A percentile compares a stretch with the other conserved stretches of the same genome.
Conservation (phyloP, 164 flowering plant genomes). For the Kalanchoe fedtschenkoi region DNA sequence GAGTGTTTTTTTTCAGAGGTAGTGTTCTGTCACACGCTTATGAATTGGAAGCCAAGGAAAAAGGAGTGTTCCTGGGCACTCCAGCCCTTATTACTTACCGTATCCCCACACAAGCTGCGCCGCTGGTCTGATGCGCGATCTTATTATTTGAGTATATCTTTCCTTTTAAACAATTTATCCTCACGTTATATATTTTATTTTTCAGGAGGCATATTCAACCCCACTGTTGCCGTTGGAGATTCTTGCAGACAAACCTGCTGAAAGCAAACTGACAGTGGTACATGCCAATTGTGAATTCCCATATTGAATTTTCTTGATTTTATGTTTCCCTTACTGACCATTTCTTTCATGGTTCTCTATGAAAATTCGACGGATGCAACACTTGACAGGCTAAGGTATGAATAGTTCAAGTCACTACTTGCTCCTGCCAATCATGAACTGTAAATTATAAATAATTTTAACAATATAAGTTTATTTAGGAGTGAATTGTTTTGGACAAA, state of each 20-base stretch:
- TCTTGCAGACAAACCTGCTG: constrained; percentile 73
- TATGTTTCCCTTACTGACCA: constrained; percentile 6
- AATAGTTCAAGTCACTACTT: neutral
- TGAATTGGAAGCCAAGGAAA: constrained; percentile 60
- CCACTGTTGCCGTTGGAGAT: constrained; percentile 70
- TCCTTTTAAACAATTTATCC: neutral
- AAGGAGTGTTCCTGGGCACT: constrained; percentile 52
- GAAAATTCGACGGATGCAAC: constrained; percentile 12
- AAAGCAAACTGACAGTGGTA: constrained; percentile 69
- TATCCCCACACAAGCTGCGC: constrained; percentile 65
- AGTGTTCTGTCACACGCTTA: constrained; percentile 62
- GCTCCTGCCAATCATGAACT: constrained; percentile 4
- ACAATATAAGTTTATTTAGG: too few species aligned
- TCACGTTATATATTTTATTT: neutral
- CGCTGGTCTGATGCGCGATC: constrained; percentile 40
- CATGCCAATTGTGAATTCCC: constrained; percentile 1
- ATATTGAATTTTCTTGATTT: neutral
- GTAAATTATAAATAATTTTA: too few species aligned
- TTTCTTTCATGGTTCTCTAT: constrained; percentile 11
- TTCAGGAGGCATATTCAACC: constrained; percentile 73
- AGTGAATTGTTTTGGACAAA: too few species aligned
- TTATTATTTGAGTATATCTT: neutral
- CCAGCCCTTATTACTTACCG: constrained; percentile 84
- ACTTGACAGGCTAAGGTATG: constrained; percentile 73
- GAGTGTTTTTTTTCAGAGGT: constrained; percentile 37